Base-by-base conservation (phyloP, 345 rosid species). In the Eucalyptus tenuipes region DNA sequence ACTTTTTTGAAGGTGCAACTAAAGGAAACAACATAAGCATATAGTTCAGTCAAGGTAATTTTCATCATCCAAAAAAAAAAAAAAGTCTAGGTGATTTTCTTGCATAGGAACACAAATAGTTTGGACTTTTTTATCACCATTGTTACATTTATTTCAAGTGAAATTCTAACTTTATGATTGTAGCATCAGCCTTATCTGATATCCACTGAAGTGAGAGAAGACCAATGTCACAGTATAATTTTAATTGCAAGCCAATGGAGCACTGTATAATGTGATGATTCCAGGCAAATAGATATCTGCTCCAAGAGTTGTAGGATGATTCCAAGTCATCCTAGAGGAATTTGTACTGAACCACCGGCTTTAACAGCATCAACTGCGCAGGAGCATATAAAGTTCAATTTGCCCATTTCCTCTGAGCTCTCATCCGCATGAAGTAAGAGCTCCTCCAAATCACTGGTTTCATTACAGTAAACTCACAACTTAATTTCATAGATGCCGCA, bases 301-400 rank as follows among this genome's bases (percentile, higher is more conserved):
- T 97, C 99, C 88, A 97, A 89, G 66, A 96, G 94, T 94, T 95
- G 95, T 90, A 96, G 90, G 89, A 93, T n/a, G 86, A 91, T 91
- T 88, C 99, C 97, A 91, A 92, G 91, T 48, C 93, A 93, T 88
- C 88, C 93, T n/a, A 94, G 89, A 13, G 98, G 91, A 90, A 97
- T 88, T 87, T 96, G 92, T 84, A 93, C 95, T 59, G 99, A 97
- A 87, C 99, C 99, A 89, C 98, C 95, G 71, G 94, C 95, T 91
- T 90, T 93, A 88, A 96, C 94, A 89, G 97, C 92, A 86, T 94
- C 95, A 68, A 95, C 86, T 61, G 93, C 91, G 88, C 96, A 94
- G 8, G 97, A 91, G 91, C 95, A 94, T 88, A 96, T 91, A 91
- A 93, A 97, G 89, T 91, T 94, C 89, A 97, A 90, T 87, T 95